Evolutionary conservation across 192 early-diverging fungal species (phyloP), one percentile per base, ranked within the genome.

Genomic region (Coemansia umbellata): DNA sequence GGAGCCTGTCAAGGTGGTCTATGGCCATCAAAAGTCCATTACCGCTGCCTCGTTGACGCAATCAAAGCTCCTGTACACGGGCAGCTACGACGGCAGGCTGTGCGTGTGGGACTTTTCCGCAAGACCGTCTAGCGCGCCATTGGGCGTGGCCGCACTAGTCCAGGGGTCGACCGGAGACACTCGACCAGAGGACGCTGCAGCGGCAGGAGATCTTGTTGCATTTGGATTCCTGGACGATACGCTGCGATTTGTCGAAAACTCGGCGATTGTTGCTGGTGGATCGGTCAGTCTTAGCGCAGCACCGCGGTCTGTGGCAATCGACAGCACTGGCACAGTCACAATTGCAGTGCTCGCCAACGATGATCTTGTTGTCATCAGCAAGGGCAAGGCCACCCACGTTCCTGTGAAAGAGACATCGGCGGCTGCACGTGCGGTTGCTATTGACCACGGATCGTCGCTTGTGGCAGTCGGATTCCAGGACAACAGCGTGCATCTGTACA

Each of bases 21-120:
- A 84, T 65, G 94, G 94, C 9, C 92, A 94, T 64, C 83, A 85
- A 68, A 85, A 87, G 59, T 82, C 84, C 8, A 92, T 95, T 42
- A 95, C 92, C 0, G 68, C 69, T 0, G 64, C 67, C 8, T 87
- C 88, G 4, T 61, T 95, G 23, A 76, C 88, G 2, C 62, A 78
- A 1, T 56, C 63, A 5, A 62, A 78, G 17, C 86, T 83, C 1
- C 71, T 98, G 28, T 89, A 81, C 66, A 91, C 91, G 9, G 95
- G 90, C 32, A 88, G 85, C 50, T 95, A 95, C 65, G 95, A 98
- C 63, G 95, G 95, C 7, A 81, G 83, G n/a, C 81, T 94, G n/a
- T 83, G 82, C 66, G 49, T 72, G 0, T 95, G 93, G 93, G 79
- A 79, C 24, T 66, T 82, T 48, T 61, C 55, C 1, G 6, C 31